Evolutionary conservation across 2,329 filamentous ascomycete species (phyloP).

Genomic region (Curvularia lunata): DNA sequence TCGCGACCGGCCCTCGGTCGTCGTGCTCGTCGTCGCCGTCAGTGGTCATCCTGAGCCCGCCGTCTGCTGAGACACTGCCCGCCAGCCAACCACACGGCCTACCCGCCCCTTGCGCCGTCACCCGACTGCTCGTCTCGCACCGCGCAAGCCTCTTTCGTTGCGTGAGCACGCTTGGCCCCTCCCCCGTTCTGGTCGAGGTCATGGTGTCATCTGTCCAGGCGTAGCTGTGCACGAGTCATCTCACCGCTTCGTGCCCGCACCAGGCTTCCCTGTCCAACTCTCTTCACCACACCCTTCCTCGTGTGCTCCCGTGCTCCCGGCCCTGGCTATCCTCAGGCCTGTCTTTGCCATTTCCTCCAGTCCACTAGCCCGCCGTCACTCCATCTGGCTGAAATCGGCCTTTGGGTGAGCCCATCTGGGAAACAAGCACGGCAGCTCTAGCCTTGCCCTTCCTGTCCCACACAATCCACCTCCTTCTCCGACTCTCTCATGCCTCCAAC

Average conservation of each 20-base stretch:
- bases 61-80: slow-evolving; percentile 1
- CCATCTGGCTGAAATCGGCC: slow-evolving; percentile 33
- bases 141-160: slow-evolving; percentile 19
- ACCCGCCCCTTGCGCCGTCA: slow-evolving; percentile 31
- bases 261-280: slow-evolving; percentile 34
- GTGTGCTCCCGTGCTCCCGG: slow-evolving; percentile 33
- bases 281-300: slow-evolving; percentile 17
- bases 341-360: slow-evolving; percentile 28
- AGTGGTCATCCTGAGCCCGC: background rate
- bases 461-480: too few species aligned
- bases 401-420: slow-evolving; percentile 26
- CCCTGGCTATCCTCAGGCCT: slow-evolving; percentile 39
- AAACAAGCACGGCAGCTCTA: slow-evolving; percentile 41
- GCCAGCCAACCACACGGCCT: slow-evolving; percentile 16
- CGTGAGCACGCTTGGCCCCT: slow-evolving; percentile 30
- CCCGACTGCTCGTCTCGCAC: slow-evolving; percentile 29
- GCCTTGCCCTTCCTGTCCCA: slow-evolving; percentile 23
- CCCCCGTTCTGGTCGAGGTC: slow-evolving; percentile 22
- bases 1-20: slow-evolving; percentile 1
- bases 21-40: background rate
- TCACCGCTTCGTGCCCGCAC: slow-evolving; percentile 40
- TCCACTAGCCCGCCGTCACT: slow-evolving; percentile 31
- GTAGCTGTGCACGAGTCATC: slow-evolving; percentile 42
- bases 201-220: slow-evolving; percentile 46
- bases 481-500: slow-evolving; percentile 25